These are phyloP conservation scores for Flaveria brownii DNA, from an alignment of 129 eudicot species.

Conservation along the genomic window DNA sequence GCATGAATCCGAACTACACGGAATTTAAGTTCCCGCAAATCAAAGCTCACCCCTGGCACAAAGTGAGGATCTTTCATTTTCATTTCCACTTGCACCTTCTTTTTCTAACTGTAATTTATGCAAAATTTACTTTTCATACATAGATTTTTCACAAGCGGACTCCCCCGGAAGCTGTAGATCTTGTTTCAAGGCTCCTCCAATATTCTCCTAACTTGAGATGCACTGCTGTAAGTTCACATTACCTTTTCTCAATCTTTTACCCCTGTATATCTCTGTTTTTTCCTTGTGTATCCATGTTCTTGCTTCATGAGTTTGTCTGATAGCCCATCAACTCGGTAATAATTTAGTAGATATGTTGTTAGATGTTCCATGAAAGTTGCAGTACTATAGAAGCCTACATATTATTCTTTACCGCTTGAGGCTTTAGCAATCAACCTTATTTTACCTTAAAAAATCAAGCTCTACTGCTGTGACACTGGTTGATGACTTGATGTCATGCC, in stretches of 20 bases:
- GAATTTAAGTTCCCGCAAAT: constrained; percentile 87
- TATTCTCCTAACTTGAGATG: constrained; percentile 82
- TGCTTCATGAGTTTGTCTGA: constrained; percentile 7
- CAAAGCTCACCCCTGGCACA: constrained; percentile 95
- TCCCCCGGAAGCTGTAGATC: constrained; percentile 93
- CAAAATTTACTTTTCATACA: background rate
- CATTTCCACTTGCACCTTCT: background rate
- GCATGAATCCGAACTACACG: constrained; percentile 90
- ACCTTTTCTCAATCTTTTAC: background rate
- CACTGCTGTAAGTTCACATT: constrained; percentile 66
- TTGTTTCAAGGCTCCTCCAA: constrained; percentile 82
- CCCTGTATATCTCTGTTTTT: background rate
- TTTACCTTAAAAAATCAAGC: background rate
- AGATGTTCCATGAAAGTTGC: background rate
- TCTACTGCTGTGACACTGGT: too few species aligned
- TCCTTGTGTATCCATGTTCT: background rate
- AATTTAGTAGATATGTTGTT: background rate
- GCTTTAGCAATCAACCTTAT: background rate
- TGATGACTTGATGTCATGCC: too few species aligned
- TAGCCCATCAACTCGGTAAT: background rate
- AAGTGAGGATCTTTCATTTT: constrained; percentile 46
- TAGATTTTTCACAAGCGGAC: constrained; percentile 83
- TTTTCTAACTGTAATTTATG: background rate
- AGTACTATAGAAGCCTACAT: background rate
- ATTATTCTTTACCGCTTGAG: background rate